These are phyloP conservation scores for Colletotrichum abscissum DNA, from an alignment of 2,329 filamentous ascomycete species.

Conservation along the genomic window DNA sequence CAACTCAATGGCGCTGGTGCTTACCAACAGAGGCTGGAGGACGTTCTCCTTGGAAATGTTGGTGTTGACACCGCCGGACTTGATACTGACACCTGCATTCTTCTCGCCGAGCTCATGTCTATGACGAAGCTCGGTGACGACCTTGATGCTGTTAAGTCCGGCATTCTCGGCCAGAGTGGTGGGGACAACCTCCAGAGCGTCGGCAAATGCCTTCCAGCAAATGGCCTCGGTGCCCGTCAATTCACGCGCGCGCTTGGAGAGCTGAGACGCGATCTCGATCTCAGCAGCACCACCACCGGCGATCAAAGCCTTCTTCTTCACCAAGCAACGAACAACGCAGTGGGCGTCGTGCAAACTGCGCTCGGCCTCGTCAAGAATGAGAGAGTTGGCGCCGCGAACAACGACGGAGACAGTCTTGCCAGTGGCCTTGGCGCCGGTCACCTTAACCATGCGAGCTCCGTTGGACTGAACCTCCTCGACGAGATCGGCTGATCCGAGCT, in stretches of 20 bases:
- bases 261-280: constrained; percentile 91
- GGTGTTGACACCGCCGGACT: constrained; percentile 94
- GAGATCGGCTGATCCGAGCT: constrained; percentile 92
- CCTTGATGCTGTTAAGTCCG: constrained; percentile 97
- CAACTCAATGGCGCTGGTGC: constrained; percentile 96
- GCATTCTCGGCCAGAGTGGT: constrained; percentile 98
- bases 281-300: constrained; percentile 96
- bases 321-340: constrained; percentile 95
- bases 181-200: constrained; percentile 96
- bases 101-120: constrained; percentile 94
- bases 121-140: constrained; percentile 94
- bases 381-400: constrained; percentile 90
- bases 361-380: constrained; percentile 97
- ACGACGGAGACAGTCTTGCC: constrained; percentile 95
- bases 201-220: constrained; percentile 99
- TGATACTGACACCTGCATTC: constrained; percentile 98
- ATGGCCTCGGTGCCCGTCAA: constrained; percentile 94
- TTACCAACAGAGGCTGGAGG: constrained; percentile 93
- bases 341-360: constrained; percentile 96
- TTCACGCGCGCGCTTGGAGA: constrained; percentile 84
- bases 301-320: constrained; percentile 99
- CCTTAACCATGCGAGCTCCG: constrained; percentile 92
- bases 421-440: constrained; percentile 87
- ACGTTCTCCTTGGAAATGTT: constrained; percentile 98
- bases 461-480: constrained; percentile 91